Conservation (phyloP, 768 basidiomycete species). For the Saitozyma sp. region DNA sequence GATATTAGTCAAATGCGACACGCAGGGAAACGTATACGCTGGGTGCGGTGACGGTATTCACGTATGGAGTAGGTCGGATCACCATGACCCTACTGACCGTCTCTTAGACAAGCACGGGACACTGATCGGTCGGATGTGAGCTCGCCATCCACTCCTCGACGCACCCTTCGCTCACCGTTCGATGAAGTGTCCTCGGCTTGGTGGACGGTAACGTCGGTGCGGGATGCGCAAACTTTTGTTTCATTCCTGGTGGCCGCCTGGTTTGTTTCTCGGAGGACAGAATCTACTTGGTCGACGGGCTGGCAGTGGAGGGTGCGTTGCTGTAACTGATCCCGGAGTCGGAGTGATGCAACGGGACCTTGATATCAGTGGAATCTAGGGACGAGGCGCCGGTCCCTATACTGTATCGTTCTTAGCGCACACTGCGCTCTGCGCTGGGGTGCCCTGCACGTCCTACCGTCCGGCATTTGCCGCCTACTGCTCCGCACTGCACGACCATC, state of each 20-base stretch:
- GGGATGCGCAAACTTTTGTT: conserved; percentile 34
- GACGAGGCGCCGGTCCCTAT: too few species aligned
- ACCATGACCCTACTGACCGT: neutral
- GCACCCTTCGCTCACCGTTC: neutral
- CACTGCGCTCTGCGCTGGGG: too few species aligned
- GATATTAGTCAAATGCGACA: conserved; percentile 21
- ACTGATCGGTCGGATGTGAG: conserved; percentile 22
- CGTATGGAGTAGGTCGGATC: conserved; percentile 10
- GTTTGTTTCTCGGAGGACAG: conserved; percentile 26
- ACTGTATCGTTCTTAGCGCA: too few species aligned
- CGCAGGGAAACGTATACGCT: conserved; percentile 19
- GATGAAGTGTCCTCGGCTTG: conserved; percentile 6
- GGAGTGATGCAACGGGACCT: too few species aligned
- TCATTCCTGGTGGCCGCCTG: conserved; percentile 26
- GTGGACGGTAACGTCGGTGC: conserved; percentile 8
- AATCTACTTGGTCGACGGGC: conserved; percentile 24
- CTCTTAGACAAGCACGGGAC: conserved; percentile 6
- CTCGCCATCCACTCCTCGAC: neutral
- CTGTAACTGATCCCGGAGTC: neutral
- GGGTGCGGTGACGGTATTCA: conserved; percentile 33
- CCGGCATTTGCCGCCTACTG: too few species aligned
- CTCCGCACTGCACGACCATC: too few species aligned
- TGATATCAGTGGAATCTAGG: too few species aligned
- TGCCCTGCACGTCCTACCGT: too few species aligned
- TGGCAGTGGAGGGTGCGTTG: neutral